Conservation (phyloP, 306 rosid genomes). For the Rosa multiflora region DNA sequence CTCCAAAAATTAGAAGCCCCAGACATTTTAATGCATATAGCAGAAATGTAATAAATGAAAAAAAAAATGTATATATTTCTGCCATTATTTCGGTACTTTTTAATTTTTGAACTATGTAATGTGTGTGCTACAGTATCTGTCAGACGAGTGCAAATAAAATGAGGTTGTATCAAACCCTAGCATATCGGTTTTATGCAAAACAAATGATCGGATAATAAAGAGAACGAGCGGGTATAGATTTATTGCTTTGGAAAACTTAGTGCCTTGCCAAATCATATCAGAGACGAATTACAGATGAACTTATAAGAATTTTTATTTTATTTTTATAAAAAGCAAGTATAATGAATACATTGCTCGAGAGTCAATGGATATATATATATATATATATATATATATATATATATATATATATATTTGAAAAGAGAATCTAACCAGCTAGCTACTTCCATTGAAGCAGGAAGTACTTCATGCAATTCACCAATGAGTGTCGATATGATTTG, state of each 20-base stretch:
- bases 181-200: neutral
- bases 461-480: neutral
- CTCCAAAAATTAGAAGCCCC: neutral
- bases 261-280: neutral
- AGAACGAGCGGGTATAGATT: neutral
- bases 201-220: neutral
- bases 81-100: neutral
- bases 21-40: neutral
- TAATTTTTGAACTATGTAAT: neutral
- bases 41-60: neutral
- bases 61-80: neutral
- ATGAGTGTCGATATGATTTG: neutral
- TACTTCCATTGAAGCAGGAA: conserved; percentile 3
- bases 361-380: too few relatives aligned
- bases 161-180: neutral
- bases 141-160: neutral
- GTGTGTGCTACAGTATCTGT: neutral
- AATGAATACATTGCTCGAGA: too few relatives aligned
- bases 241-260: too few relatives aligned
- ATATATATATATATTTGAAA: too few relatives aligned
- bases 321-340: too few relatives aligned
- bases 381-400: too few relatives aligned
- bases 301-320: too few relatives aligned
- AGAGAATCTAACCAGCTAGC: neutral
- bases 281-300: neutral